Conservation (phyloP, 495 filamentous ascomycete genomes). For the Durotheca rogersii region DNA sequence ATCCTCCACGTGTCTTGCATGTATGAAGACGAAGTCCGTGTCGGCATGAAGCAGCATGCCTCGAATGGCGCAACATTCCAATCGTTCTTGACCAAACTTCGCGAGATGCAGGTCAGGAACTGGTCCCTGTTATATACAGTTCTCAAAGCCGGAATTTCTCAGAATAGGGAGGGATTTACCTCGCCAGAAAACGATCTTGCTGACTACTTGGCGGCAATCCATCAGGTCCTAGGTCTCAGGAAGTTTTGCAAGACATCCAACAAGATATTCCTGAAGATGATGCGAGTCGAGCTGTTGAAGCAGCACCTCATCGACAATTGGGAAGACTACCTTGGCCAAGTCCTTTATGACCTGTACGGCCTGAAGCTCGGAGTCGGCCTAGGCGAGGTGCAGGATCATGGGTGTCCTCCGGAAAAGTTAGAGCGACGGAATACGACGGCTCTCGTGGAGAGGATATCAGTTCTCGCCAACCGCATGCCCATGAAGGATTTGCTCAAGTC, state of each 20-base stretch:
- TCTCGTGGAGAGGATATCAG: conserved; percentile 78
- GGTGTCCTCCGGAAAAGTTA: conserved; percentile 69
- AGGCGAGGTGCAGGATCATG: conserved; percentile 70
- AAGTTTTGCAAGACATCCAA: conserved; percentile 83
- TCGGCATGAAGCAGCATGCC: conserved; percentile 59
- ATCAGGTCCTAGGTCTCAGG: conserved; percentile 82
- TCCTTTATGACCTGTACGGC: conserved; percentile 86
- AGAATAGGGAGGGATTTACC: conserved; percentile 62
- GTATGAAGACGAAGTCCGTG: conserved; percentile 77
- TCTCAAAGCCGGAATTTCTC: conserved; percentile 69
- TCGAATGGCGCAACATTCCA: conserved; percentile 41
- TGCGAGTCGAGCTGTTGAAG: conserved; percentile 76
- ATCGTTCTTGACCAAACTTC: conserved; percentile 67
- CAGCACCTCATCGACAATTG: conserved; percentile 64
- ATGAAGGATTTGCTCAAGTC: conserved; percentile 90
- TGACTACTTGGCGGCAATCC: conserved; percentile 72
- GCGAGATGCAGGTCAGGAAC: conserved; percentile 84
- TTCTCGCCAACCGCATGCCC: conserved; percentile 76
- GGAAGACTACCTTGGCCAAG: conserved; percentile 78
- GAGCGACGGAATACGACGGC: conserved; percentile 73
- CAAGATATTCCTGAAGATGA: conserved; percentile 82
- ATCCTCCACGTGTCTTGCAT: conserved; percentile 76
- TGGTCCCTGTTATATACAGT: conserved; percentile 80
- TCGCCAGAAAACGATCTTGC: conserved; percentile 67
- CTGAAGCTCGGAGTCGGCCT: conserved; percentile 72